phyloP scores from a whole-genome alignment of 163 green algal species.

The Scenedesmus sp. region DNA sequence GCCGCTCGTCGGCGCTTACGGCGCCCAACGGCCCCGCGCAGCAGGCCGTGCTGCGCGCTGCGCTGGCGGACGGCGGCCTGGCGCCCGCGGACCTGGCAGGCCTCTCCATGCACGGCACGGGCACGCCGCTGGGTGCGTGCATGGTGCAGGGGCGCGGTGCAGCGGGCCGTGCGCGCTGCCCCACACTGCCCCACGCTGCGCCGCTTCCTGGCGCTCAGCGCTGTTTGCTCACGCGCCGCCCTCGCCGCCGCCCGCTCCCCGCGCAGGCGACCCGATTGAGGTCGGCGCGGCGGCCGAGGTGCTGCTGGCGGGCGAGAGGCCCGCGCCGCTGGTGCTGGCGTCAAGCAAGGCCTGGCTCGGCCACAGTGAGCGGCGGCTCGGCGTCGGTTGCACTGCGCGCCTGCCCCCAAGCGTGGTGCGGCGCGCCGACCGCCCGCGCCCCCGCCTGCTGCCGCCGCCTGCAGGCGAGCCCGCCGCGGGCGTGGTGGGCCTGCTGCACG shows the following conservation, averaged over 20 bases:
- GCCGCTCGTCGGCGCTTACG: slow-evolving; percentile 85
- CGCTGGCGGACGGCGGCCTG: slow-evolving; percentile 48
- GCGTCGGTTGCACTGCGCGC: too few species aligned
- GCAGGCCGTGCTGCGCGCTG: slow-evolving; percentile 74
- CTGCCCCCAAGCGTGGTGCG: too few species aligned
- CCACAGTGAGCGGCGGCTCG: too few species aligned
- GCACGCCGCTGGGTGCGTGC: slow-evolving; percentile 44
- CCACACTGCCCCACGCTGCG: not conserved
- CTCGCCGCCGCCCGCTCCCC: not conserved
- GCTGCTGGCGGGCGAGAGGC: slow-evolving; percentile 29
- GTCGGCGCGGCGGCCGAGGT: slow-evolving; percentile 73
- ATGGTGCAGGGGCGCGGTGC: too few species aligned
- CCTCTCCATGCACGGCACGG: slow-evolving; percentile 85
- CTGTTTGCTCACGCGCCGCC: not conserved
- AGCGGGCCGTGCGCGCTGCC: not conserved
- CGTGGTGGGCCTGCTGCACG: slow-evolving; percentile 68
- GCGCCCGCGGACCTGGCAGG: slow-evolving; percentile 33
- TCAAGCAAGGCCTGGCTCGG: slow-evolving; percentile 77
- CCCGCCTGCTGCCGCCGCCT: too few species aligned
- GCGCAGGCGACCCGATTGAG: slow-evolving; percentile 76
- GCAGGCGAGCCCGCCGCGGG: slow-evolving; percentile 81
- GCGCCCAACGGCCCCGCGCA: slow-evolving; percentile 84
- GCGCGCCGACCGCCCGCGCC: too few species aligned
- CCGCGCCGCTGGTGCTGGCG: slow-evolving; percentile 45
- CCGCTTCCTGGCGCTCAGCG: not conserved